These are phyloP conservation scores for Colletotrichum lentis DNA, from an alignment of 2,329 filamentous ascomycete species.

Conservation along the genomic window DNA sequence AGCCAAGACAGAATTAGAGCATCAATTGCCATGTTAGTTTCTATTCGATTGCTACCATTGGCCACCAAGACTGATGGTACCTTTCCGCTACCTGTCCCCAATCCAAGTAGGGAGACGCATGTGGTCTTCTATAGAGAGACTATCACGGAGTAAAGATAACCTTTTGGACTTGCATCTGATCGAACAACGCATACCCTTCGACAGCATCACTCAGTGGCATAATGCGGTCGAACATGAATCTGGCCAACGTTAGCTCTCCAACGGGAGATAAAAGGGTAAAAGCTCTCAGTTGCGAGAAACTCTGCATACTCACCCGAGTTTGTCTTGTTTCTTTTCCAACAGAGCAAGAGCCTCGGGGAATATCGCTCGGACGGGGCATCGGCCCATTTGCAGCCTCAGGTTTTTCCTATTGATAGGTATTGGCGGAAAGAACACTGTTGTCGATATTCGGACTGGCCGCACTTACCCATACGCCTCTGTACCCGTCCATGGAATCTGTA, in stretches of 20 bases:
- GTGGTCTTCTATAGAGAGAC: not conserved
- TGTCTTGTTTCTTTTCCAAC: constrained; percentile 71
- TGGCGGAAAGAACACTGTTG: not conserved
- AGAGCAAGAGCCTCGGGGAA: constrained; percentile 71
- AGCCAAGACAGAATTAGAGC: constrained; percentile 78
- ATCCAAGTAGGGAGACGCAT: not conserved
- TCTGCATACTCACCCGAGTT: constrained; percentile 64
- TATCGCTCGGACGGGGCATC: constrained; percentile 77
- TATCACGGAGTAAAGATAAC: constrained; percentile 69
- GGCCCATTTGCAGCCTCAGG: constrained; percentile 75
- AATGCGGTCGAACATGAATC: constrained; percentile 80
- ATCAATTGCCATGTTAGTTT: not conserved
- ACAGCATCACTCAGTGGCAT: constrained; percentile 74
- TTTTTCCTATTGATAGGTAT: constrained; percentile 65
- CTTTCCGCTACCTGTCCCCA: not conserved
- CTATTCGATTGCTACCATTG: not conserved
- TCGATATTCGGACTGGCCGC: not conserved
- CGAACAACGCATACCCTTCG: constrained; percentile 75
- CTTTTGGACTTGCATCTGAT: constrained; percentile 77
- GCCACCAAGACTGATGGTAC: not conserved
- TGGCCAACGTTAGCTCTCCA: constrained; percentile 43
- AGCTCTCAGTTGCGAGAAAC: constrained; percentile 8
- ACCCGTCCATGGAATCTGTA: constrained; percentile 71
- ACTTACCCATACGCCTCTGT: constrained; percentile 67
- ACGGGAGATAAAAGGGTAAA: constrained; percentile 7